These are phyloP conservation scores for Torulaspora gathmanii DNA, from an alignment of 805 yeast genomes.

Conservation along the genomic window DNA sequence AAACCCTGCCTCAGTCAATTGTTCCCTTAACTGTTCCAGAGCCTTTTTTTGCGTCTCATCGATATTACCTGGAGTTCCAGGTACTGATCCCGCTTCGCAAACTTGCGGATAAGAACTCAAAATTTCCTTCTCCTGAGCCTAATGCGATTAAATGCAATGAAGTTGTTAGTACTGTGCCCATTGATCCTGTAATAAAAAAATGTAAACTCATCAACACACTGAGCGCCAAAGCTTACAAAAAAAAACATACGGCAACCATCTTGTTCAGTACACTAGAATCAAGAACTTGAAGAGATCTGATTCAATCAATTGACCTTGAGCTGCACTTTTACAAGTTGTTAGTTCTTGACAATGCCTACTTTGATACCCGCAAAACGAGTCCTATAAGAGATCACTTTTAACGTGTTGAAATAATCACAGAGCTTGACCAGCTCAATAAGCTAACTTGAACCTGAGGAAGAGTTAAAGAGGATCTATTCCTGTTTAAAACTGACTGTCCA, in stretches of 20 bases:
- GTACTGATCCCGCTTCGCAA: conserved; percentile 54
- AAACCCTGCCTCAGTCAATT: conserved; percentile 60
- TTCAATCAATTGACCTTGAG: not conserved
- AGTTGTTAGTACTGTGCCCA: conserved; percentile 9
- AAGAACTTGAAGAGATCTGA: not conserved
- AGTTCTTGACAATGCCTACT: not conserved
- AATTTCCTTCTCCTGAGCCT: conserved; percentile 27
- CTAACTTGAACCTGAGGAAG: not conserved
- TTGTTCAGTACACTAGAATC: not conserved
- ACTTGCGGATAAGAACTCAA: conserved; percentile 65
- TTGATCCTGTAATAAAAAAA: not conserved
- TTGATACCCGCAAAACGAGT: conserved; percentile 1
- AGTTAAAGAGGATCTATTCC: not conserved
- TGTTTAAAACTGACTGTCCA: too few species aligned
- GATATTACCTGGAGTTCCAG: conserved; percentile 80
- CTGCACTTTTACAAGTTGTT: not conserved
- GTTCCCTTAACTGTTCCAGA: conserved; percentile 53
- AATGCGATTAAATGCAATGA: not conserved
- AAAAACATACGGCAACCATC: conserved; percentile 21
- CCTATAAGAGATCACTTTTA: conserved; percentile 4
- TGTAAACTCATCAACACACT: not conserved
- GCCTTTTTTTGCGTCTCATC: conserved; percentile 61
- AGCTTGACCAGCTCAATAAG: not conserved
- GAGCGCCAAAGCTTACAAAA: not conserved
- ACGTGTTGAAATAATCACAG: not conserved